Evolutionary conservation across 2,329 filamentous ascomycete genomes (phyloP), one percentile per base, ranked within the genome.

Genomic region (Fusarium sp.): DNA sequence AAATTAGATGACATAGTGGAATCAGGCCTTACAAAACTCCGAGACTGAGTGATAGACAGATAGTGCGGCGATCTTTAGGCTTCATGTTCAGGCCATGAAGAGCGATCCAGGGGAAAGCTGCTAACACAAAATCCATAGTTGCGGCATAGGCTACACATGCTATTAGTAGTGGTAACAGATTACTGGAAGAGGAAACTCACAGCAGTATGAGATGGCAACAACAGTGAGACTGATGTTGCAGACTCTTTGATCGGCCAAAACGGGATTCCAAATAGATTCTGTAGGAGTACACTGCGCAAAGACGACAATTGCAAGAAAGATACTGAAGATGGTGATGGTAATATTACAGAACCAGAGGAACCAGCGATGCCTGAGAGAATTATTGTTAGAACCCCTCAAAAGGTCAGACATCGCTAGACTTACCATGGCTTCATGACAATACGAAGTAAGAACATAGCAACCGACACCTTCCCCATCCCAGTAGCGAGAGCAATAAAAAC

Each of bases 11-110:
- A 12, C 18, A n/a, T n/a, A 4, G 34, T 3, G 18, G 10, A 38
- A 38, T 0, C 4, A n/a, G 6, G 3, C 16, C 55, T 32, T 14
- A 59, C 55, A 59, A 59, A 16, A 59, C 12, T 16, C 46, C 55
- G 4, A 59, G 38, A 4, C 55, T 59, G 3, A 59, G 55, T 0
- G 55, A 59, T 1, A 59, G 10, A n/a, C 46, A 59, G 6, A 53
- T 59, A 4, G 46, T 52, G 1, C 14, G 27, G 2, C 55, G 46
- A 6, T 59, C 55, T 14, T 59, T 59, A 15, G 32, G 18, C 22
- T 59, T 59, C 55, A 59, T 59, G 9, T 59, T 53, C 9, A 59
- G 20, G 2, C 55, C 38, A 16, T 42, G 45, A 4, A 59, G 46
- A 4, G 55, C 46, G 6, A 59, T 15, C 46, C 46, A 59, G 3